These are phyloP conservation scores for Rhodotorula kratochvilovae DNA, from an alignment of 768 basidiomycete species.

Conservation along the genomic window DNA sequence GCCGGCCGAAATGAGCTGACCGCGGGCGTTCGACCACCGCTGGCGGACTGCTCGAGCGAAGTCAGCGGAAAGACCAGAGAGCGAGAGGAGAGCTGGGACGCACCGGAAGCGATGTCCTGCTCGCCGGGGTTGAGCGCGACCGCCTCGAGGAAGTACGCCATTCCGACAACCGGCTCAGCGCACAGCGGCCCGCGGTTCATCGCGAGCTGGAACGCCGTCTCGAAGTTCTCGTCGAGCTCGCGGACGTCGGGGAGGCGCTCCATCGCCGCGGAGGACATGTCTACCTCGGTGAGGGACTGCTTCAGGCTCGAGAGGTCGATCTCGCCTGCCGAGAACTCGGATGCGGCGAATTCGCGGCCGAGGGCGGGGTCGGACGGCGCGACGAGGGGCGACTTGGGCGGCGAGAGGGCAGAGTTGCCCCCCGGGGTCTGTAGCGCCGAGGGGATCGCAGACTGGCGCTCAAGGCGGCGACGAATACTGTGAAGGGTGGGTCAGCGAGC, in stretches of 20 bases:
- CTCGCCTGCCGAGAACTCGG: conserved; percentile 19
- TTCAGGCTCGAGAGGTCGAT: conserved; percentile 25
- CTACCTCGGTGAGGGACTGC: conserved; percentile 16
- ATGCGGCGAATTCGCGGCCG: conserved; percentile 17
- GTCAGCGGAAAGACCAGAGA: not conserved
- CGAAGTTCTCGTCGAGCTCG: conserved; percentile 79
- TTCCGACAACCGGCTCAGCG: conserved; percentile 86
- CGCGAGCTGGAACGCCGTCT: conserved; percentile 91
- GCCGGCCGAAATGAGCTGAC: conserved; percentile 81
- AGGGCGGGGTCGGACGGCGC: not conserved
- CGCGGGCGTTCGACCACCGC: conserved; percentile 74
- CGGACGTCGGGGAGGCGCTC: conserved; percentile 30
- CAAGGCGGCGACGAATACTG: conserved; percentile 39
- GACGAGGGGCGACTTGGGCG: conserved; percentile 5
- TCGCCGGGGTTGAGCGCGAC: conserved; percentile 57
- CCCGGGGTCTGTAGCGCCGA: conserved; percentile 33
- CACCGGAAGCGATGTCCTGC: conserved; percentile 20
- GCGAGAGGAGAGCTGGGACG: not conserved
- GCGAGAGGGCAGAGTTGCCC: conserved; percentile 1
- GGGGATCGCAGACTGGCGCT: conserved; percentile 31
- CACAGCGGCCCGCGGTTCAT: conserved; percentile 92
- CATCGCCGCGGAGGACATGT: conserved; percentile 4
- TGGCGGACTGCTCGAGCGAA: conserved; percentile 61
- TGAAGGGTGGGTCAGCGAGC: not conserved
- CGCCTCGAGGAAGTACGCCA: conserved; percentile 82